These are phyloP conservation scores for Ephemerocybe angulata DNA, from an alignment of 768 basidiomycete genomes.

Conservation along the genomic window DNA sequence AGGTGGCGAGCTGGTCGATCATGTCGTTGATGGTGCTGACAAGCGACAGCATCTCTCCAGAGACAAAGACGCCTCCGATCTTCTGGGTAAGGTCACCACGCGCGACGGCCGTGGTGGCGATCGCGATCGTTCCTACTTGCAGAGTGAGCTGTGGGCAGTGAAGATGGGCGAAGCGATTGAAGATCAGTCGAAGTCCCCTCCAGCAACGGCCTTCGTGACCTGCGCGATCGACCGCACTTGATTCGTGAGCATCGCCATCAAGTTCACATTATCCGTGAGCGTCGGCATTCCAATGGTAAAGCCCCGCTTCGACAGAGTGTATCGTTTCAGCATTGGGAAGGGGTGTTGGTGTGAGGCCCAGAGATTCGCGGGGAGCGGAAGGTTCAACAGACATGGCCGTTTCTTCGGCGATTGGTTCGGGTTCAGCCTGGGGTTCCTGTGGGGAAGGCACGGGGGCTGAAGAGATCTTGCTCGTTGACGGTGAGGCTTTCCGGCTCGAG, in stretches of 20 bases:
- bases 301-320: slow-evolving; percentile 44
- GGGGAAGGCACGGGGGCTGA: no score
- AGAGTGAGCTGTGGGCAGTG: slow-evolving; percentile 88
- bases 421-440: no score
- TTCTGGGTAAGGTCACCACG: no score
- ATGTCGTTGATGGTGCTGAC: slow-evolving; percentile 96
- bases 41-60: slow-evolving; percentile 90
- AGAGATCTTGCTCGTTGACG: no score
- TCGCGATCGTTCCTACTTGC: slow-evolving; percentile 91
- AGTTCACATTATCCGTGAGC: slow-evolving; percentile 95
- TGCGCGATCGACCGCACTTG: no score
- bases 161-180: neutral
- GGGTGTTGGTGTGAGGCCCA: neutral
- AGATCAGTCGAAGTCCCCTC: no score
- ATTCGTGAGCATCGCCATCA: slow-evolving; percentile 83
- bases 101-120: slow-evolving; percentile 94
- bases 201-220: no score
- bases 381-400: slow-evolving; percentile 7
- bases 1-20: slow-evolving; percentile 57
- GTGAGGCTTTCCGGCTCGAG: no score
- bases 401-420: slow-evolving; percentile 5
- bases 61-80: slow-evolving; percentile 86
- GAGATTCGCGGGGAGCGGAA: slow-evolving; percentile 2
- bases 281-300: slow-evolving; percentile 63
- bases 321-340: slow-evolving; percentile 28